Conservation (phyloP, 73 alveolate species). For the Blepharisma stoltei region DNA sequence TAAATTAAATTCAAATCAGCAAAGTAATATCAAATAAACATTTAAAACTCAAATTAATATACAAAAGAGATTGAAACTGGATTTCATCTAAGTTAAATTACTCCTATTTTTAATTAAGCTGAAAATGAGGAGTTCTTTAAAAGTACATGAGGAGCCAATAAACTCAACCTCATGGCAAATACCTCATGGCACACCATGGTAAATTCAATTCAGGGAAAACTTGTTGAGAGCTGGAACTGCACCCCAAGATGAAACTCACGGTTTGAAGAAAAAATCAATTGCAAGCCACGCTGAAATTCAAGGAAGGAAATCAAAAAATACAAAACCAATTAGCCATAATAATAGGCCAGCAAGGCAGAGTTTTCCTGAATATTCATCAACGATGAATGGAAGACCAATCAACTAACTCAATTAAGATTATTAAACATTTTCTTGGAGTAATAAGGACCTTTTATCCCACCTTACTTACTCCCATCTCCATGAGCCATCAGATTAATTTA, state of each 20-base stretch:
- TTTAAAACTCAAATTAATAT: too few relatives aligned
- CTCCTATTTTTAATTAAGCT: too few relatives aligned
- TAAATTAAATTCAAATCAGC: too few relatives aligned
- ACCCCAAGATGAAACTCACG: background rate
- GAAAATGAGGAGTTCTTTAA: too few relatives aligned
- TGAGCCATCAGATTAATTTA: too few relatives aligned
- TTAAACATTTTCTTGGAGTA: too few relatives aligned
- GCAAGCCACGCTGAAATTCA: background rate
- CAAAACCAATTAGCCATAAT: background rate
- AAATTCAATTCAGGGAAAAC: background rate
- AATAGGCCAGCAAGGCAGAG: background rate
- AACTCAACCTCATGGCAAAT: background rate
- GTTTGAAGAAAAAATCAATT: background rate
- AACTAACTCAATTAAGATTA: background rate
- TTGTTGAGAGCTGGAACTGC: constrained; percentile 28
- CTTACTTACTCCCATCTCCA: too few relatives aligned
- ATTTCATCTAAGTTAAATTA: too few relatives aligned
- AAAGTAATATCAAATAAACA: too few relatives aligned
- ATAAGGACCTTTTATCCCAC: too few relatives aligned
- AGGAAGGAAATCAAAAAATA: background rate
- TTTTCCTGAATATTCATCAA: background rate
- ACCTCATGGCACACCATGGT: constrained; percentile 17
- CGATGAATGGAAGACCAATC: background rate
- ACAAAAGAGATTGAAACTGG: too few relatives aligned
- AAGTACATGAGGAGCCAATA: too few relatives aligned